These are phyloP conservation scores for Ordospora colligata DNA, from an alignment of 371 early-diverging fungal species.

Conservation along the genomic window DNA sequence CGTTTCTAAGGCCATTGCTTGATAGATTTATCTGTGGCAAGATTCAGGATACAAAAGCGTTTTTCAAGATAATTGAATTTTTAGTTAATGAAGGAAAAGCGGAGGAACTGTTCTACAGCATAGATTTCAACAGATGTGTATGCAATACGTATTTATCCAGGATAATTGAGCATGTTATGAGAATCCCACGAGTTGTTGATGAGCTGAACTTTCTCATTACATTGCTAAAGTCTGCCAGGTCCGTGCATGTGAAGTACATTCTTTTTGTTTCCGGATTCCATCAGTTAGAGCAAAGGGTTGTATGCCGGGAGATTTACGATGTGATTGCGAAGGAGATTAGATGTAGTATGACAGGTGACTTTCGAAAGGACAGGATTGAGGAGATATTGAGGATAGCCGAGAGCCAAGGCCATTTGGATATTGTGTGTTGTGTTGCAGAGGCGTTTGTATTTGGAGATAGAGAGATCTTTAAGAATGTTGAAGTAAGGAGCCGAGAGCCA, in stretches of 20 bases:
- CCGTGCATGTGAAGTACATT: conserved; percentile 4
- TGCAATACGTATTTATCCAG: conserved; percentile 9
- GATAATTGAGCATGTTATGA: background rate
- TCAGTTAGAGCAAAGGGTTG: background rate
- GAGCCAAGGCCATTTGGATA: background rate
- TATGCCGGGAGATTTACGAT: background rate
- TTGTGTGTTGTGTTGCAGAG: background rate
- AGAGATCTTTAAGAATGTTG: background rate
- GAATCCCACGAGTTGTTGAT: background rate
- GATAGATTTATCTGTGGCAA: background rate
- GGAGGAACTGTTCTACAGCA: conserved; percentile 1
- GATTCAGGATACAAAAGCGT: background rate
- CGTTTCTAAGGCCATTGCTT: conserved; percentile 14
- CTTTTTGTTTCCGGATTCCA: background rate
- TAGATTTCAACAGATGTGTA: background rate
- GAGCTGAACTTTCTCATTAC: conserved; percentile 6
- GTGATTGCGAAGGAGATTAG: background rate
- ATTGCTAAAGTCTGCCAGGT: background rate
- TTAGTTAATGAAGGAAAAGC: background rate
- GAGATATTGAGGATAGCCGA: background rate
- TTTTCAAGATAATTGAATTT: conserved; percentile 10
- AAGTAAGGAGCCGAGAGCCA: background rate
- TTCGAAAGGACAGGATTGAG: background rate
- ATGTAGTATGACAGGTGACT: background rate
- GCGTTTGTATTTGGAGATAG: conserved; percentile 7